Conservation (phyloP, 2,329 filamentous ascomycete genomes). For the Fusarium falciforme region DNA sequence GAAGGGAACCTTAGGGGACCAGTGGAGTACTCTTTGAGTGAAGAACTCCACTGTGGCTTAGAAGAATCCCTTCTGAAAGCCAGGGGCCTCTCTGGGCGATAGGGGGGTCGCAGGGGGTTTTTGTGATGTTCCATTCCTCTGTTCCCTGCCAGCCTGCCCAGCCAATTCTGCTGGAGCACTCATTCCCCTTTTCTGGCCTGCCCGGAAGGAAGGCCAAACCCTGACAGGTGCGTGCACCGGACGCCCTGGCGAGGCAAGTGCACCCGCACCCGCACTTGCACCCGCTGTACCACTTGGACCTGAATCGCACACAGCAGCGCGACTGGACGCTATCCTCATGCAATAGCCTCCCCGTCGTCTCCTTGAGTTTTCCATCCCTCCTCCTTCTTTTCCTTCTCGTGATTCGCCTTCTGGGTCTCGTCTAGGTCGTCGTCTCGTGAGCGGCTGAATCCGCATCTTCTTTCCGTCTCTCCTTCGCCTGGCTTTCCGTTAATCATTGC, state of each 20-base stretch:
- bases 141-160: neutral
- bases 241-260: constrained; percentile 19
- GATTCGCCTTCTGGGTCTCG: constrained; percentile 17
- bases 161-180: neutral
- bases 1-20: constrained; percentile 30
- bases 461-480: constrained; percentile 34
- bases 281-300: constrained; percentile 31
- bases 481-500: constrained; percentile 29
- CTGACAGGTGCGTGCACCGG: neutral
- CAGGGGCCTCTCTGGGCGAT: constrained; percentile 11
- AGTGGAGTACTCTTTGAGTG: constrained; percentile 26
- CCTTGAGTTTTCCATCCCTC: constrained; percentile 21
- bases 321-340: constrained; percentile 25
- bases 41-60: constrained; percentile 37
- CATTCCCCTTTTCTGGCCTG: constrained; percentile 1
- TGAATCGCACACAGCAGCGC: constrained; percentile 38
- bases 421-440: constrained; percentile 7
- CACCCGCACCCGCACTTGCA: constrained; percentile 27
- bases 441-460: constrained; percentile 28
- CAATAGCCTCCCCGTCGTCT: constrained; percentile 24
- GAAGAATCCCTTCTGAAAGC: constrained; percentile 21
- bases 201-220: constrained; percentile 7
- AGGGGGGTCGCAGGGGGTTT: constrained; percentile 5
- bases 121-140: neutral
- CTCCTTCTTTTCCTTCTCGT: constrained; percentile 29